Conservation (phyloP, 495 filamentous ascomycete genomes). For the Penicillium coprophilum region DNA sequence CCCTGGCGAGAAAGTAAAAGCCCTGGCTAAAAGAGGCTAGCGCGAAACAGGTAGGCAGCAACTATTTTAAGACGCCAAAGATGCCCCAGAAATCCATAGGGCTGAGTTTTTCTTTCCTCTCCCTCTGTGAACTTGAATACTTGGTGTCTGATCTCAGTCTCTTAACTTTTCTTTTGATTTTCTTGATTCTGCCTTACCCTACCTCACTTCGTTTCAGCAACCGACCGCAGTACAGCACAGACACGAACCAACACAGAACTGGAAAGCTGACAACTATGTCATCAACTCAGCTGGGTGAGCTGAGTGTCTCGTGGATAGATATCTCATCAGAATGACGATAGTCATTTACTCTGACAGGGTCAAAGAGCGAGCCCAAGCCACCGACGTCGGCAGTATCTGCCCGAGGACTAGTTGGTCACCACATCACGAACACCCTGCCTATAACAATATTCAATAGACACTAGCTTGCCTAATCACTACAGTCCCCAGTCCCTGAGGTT, state of each 20-base stretch:
- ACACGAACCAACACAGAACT: background rate
- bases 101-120: conserved; percentile 1
- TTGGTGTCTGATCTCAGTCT: background rate
- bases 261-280: background rate
- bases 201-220: background rate
- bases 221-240: background rate
- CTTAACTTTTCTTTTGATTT: background rate
- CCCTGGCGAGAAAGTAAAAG: background rate
- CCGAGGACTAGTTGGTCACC: background rate
- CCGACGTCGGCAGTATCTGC: background rate
- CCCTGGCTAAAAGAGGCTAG: background rate
- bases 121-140: background rate
- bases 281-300: background rate
- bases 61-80: background rate
- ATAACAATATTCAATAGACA: background rate
- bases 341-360: background rate
- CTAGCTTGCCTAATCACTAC: background rate
- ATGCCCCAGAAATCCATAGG: background rate
- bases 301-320: background rate
- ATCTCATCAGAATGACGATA: background rate
- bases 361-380: conserved; percentile 3
- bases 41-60: background rate
- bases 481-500: background rate
- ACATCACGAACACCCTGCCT: background rate
- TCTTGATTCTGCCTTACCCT: background rate